phyloP scores from a whole-genome alignment of 345 rosid species.

The Camelina laxa region DNA sequence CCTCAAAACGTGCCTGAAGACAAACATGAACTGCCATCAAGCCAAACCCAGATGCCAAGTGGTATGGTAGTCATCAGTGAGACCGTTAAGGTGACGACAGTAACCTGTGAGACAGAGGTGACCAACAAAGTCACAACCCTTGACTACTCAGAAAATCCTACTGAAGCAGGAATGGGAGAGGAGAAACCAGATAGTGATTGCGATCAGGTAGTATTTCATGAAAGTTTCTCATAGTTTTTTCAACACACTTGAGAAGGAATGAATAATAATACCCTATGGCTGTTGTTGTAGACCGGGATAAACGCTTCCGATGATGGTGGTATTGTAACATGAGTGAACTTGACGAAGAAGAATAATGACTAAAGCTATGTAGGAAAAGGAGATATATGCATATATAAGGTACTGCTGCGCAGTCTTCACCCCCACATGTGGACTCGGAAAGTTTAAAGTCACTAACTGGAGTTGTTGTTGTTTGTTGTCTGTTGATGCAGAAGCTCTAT shows the following conservation, averaged over 20 bases:
- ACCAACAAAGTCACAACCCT: conserved; percentile 41
- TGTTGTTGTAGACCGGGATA: conserved; percentile 11
- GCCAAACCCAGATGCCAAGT: conserved; percentile 39
- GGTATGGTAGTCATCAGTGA: conserved; percentile 54
- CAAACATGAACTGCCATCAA: conserved; percentile 49
- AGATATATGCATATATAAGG: conserved; percentile 37
- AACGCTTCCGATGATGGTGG: conserved; percentile 18
- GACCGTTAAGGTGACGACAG: conserved; percentile 55
- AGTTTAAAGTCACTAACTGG: conserved; percentile 21
- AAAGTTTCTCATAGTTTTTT: neutral
- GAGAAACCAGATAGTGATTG: conserved; percentile 18
- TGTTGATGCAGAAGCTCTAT: conserved; percentile 35
- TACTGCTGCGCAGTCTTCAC: neutral
- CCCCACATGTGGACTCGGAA: neutral
- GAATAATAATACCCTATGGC: neutral
- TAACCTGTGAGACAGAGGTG: conserved; percentile 47
- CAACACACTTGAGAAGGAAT: neutral
- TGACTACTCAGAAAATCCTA: conserved; percentile 41
- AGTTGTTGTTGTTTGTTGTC: conserved; percentile 20
- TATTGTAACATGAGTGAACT: conserved; percentile 31
- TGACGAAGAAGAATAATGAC: conserved; percentile 28
- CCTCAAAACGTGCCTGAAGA: conserved; percentile 48
- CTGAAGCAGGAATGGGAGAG: conserved; percentile 38
- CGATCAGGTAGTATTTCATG: conserved; percentile 34
- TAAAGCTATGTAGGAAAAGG: conserved; percentile 20